Evolutionary conservation across 805 yeast species (phyloP), one percentile per base, ranked within the genome.

Genomic region (Wickerhamiella australiensis): DNA sequence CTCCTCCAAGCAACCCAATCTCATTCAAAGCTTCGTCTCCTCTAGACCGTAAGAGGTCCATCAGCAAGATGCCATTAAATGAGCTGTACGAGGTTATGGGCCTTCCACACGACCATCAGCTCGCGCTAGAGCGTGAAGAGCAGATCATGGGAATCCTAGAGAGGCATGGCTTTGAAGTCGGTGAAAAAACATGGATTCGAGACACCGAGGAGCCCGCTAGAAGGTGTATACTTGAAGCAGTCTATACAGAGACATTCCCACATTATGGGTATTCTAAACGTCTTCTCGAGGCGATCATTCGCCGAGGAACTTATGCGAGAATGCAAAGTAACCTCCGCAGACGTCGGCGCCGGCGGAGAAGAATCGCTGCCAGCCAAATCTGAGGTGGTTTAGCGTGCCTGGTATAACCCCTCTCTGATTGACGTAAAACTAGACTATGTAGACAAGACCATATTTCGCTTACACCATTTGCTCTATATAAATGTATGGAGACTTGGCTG

Each of bases 401-500:
- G n/a, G n/a, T n/a, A n/a, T n/a, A n/a, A n/a, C n/a, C n/a, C n/a
- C n/a, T n/a, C n/a, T n/a, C n/a, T n/a, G n/a, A n/a, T n/a, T n/a
- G 27, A 25, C 27, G 27, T 25, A 25, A 9, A 25, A 6, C 9
- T 25, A 25, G 27, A 25, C 27, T 9, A 9, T 25, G 9, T 6
- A 25, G 6, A 6, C 11, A 5, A 13, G 18, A 11, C 41, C 41
- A 15, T 5, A 37, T 33, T 33, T 12, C 33, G 33, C 33, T 29
- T 11, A 22, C 29, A 20, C 27, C 18, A 38, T 25, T 11, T 25
- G 42, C n/a, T 11, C n/a, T 25, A 9, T 6, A 25, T 2, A 5
- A 11, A 90, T 90, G 98, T 85, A 85, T 59, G 96, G 96, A 25
- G 96, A 88, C 58, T 59, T 76, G 4, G 96, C 90, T 1, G 76